Percentiles rank a stretch among this genome's conserved stretches.
These are phyloP conservation scores for Mucor irregularis DNA, from an alignment of 371 early-diverging fungal species.

Conservation along the genomic window DNA sequence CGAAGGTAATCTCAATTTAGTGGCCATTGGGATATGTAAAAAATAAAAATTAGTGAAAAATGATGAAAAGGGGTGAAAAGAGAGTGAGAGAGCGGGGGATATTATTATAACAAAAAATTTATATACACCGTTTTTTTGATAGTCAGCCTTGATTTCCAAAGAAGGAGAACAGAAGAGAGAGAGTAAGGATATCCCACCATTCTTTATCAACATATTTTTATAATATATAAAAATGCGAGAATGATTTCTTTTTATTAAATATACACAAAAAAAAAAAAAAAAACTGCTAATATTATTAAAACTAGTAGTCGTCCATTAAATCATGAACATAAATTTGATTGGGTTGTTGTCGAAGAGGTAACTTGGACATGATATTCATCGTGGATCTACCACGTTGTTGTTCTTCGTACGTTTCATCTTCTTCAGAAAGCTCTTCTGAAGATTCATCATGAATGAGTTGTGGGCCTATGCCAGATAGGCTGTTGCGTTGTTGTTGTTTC, in stretches of 20 bases:
- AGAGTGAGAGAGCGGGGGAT: background rate
- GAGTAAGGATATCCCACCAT: no score
- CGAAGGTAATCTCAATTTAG: slow-evolving; percentile 7
- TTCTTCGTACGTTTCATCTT: slow-evolving; percentile 15
- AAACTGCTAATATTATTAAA: background rate
- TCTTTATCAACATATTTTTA: no score
- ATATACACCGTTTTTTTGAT: background rate
- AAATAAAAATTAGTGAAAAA: background rate
- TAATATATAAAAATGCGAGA: no score
- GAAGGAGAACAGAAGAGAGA: no score
- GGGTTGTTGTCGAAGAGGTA: slow-evolving; percentile 21
- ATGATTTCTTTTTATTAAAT: no score
- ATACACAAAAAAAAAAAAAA: background rate
- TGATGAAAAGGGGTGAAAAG: background rate
- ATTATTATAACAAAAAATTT: background rate
- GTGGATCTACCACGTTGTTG: slow-evolving; percentile 8
- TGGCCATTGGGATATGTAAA: no score
- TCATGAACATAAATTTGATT: background rate
- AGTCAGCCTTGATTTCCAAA: no score
- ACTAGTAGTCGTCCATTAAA: no score
- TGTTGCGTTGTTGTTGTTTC: slow-evolving; percentile 11
- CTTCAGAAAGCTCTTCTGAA: slow-evolving; percentile 29
- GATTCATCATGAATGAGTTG: slow-evolving; percentile 24
- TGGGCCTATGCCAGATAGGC: slow-evolving; percentile 14
- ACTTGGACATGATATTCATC: slow-evolving; percentile 27